Conservation (phyloP, 768 basidiomycete genomes). For the Krasilnikovozyma curviuscula region DNA sequence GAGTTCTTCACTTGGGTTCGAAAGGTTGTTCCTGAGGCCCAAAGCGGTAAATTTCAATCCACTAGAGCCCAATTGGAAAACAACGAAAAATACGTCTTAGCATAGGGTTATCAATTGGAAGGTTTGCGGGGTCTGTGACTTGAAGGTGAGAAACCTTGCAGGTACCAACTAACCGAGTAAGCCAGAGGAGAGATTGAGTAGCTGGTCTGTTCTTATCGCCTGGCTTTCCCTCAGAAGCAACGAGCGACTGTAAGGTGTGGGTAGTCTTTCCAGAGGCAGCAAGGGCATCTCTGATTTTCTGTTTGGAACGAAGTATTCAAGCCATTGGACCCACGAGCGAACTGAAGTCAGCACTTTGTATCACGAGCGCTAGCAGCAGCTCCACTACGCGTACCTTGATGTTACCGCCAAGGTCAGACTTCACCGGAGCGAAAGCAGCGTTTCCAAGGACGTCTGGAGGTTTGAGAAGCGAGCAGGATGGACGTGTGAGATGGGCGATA, state of each 20-base stretch:
- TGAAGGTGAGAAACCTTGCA: background rate
- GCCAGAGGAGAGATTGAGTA: conserved; percentile 84
- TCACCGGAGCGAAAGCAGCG: conserved; percentile 61
- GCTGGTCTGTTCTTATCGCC: conserved; percentile 66
- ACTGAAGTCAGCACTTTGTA: background rate
- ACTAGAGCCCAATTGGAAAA: conserved; percentile 24
- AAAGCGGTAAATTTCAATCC: conserved; percentile 64
- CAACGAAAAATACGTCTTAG: background rate
- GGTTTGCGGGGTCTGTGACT: background rate
- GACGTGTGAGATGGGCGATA: background rate
- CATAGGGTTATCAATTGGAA: background rate
- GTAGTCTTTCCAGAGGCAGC: conserved; percentile 45
- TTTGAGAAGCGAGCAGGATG: too few species aligned
- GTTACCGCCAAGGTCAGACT: conserved; percentile 74
- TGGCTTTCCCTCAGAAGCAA: conserved; percentile 50
- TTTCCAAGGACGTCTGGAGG: conserved; percentile 69
- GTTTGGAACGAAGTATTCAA: background rate
- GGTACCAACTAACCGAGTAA: conserved; percentile 35
- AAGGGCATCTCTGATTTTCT: conserved; percentile 83
- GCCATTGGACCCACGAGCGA: background rate
- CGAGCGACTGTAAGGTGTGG: conserved; percentile 61
- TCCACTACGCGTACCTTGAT: conserved; percentile 43
- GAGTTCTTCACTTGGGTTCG: conserved; percentile 48
- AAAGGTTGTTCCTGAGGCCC: conserved; percentile 52
- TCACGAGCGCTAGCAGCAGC: background rate